Evolutionary conservation across 805 yeast species (phyloP).

Genomic region (Saturnispora dispora): DNA sequence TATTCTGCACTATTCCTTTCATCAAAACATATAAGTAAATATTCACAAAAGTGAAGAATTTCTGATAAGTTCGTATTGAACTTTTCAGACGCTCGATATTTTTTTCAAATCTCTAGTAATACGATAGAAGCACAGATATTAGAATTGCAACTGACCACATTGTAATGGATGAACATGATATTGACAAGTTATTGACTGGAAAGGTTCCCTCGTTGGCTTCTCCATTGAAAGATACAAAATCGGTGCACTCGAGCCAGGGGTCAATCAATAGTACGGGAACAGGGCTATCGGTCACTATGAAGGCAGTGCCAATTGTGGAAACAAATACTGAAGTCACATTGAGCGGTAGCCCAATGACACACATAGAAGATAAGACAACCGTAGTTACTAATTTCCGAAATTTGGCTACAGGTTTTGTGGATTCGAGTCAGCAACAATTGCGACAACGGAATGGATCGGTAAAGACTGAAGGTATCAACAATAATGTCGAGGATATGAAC

Average conservation of each 20-base stretch:
- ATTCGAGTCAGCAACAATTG: background rate
- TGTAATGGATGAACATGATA: background rate
- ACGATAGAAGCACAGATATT: background rate
- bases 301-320: conserved; percentile 1
- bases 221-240: background rate
- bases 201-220: background rate
- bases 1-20: too few relatives aligned
- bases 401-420: conserved; percentile 1
- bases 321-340: background rate
- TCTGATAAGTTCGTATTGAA: background rate
- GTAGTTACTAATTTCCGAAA: background rate
- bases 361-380: background rate
- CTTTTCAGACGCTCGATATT: background rate
- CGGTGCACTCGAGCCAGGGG: conserved; percentile 1
- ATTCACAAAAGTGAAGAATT: too few relatives aligned
- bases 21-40: too few relatives aligned
- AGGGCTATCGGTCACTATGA: background rate
- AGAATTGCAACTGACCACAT: background rate
- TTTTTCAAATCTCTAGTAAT: background rate
- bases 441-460: background rate
- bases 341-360: background rate
- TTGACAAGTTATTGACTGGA: background rate
- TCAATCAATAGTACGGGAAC: conserved; percentile 1
- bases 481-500: background rate
- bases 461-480: background rate